Percentiles rank a stretch among this genome's conserved stretches.
These are phyloP conservation scores for Metschnikowia orientalis DNA, from an alignment of 805 yeast species.

Conservation along the genomic window DNA sequence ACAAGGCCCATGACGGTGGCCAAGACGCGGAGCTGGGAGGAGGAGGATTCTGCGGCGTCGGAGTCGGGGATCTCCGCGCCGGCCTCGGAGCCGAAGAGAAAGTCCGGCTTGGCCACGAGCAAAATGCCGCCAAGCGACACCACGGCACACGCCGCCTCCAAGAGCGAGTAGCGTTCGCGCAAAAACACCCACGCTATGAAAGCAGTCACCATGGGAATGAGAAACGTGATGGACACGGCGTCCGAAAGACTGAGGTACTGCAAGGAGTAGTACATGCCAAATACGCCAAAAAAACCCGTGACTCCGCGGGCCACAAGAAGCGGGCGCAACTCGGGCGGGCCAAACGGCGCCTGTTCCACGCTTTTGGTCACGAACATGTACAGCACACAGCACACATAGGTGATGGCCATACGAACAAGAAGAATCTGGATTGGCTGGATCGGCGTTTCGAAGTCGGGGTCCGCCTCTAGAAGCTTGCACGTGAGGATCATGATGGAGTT, in stretches of 20 bases:
- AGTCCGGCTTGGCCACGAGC: slow-evolving; percentile 76
- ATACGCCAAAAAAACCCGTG: slow-evolving; percentile 72
- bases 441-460: slow-evolving; percentile 52
- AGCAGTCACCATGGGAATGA: slow-evolving; percentile 74
- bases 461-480: slow-evolving; percentile 70
- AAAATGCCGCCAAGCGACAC: slow-evolving; percentile 72
- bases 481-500: slow-evolving; percentile 73
- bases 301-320: slow-evolving; percentile 59
- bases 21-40: slow-evolving; percentile 50
- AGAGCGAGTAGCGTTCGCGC: slow-evolving; percentile 58
- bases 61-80: slow-evolving; percentile 27
- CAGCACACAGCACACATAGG: slow-evolving; percentile 52
- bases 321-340: slow-evolving; percentile 55
- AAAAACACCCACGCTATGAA: slow-evolving; percentile 64
- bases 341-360: slow-evolving; percentile 63
- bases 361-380: slow-evolving; percentile 49
- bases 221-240: slow-evolving; percentile 73
- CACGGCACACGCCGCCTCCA: slow-evolving; percentile 67
- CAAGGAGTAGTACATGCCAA: slow-evolving; percentile 70
- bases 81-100: slow-evolving; percentile 50
- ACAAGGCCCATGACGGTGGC: slow-evolving; percentile 62
- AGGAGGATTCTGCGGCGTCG: slow-evolving; percentile 46
- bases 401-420: slow-evolving; percentile 71
- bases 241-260: slow-evolving; percentile 74
- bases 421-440: slow-evolving; percentile 77